Percentiles rank a stretch among this genome's conserved stretches.
phyloP scores from a whole-genome alignment of 1,284 basidiomycete species.

The Papiliotrema flavescens region DNA sequence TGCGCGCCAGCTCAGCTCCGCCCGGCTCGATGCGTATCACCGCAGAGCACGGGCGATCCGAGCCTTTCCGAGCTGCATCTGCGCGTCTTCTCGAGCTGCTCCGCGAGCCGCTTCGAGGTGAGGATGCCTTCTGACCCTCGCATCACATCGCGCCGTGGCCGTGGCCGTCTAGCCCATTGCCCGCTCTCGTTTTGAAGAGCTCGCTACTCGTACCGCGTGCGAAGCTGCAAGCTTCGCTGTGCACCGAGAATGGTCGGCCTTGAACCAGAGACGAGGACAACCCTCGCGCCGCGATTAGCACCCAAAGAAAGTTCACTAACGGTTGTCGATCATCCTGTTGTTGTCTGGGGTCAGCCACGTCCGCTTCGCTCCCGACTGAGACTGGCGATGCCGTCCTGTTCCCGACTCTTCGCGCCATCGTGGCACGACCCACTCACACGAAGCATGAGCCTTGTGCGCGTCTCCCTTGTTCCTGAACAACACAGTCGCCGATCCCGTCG shows the following conservation, averaged over 20 bases:
- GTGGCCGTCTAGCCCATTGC: neutral
- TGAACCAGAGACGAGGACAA: neutral
- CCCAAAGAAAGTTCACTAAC: constrained; percentile 61
- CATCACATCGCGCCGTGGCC: too few species aligned
- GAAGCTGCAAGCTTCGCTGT: neutral
- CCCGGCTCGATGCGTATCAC: too few species aligned
- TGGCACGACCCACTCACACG: constrained; percentile 52
- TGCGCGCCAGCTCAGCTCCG: too few species aligned
- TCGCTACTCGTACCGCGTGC: neutral
- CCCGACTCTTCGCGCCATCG: neutral
- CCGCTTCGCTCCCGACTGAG: too few species aligned
- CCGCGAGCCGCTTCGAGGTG: too few species aligned
- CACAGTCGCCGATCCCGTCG: constrained; percentile 85
- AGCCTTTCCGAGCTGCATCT: too few species aligned
- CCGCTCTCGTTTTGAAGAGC: neutral
- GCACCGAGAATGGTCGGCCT: neutral
- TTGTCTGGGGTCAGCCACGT: constrained; percentile 58
- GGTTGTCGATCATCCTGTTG: constrained; percentile 98
- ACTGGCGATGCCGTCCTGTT: too few species aligned
- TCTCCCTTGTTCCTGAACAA: constrained; percentile 83
- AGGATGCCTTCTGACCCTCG: too few species aligned
- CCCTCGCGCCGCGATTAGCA: neutral
- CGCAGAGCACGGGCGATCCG: too few species aligned
- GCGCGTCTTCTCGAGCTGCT: too few species aligned
- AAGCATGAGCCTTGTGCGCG: constrained; percentile 83